These are phyloP conservation scores for Ophiostoma australiae DNA, from an alignment of 2,329 filamentous ascomycete species.

Conservation along the genomic window DNA sequence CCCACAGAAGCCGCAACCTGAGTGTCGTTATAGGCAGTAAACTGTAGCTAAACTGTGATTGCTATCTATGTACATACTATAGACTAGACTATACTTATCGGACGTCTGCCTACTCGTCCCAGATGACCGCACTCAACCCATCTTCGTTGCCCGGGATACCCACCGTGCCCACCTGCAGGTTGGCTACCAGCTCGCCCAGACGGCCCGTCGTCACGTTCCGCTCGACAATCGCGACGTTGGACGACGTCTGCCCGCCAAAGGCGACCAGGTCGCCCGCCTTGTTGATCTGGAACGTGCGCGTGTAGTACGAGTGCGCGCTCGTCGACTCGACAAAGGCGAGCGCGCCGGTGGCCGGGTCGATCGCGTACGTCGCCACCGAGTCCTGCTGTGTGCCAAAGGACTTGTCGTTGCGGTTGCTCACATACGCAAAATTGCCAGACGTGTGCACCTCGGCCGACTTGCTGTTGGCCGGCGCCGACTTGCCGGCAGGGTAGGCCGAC, in stretches of 20 bases:
- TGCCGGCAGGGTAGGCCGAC: constrained; percentile 30
- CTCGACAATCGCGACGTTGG: background rate
- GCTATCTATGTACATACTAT: background rate
- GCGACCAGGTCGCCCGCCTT: constrained; percentile 37
- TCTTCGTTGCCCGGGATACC: background rate
- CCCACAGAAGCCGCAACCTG: background rate
- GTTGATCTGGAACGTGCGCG: constrained; percentile 47
- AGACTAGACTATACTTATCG: background rate
- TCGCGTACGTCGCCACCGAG: constrained; percentile 50
- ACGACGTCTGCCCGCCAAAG: constrained; percentile 28
- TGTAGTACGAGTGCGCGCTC: constrained; percentile 46
- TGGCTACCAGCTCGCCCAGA: background rate
- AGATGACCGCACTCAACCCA: background rate
- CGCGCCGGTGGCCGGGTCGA: too few species aligned
- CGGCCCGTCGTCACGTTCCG: background rate
- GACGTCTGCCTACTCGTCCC: background rate
- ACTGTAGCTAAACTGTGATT: background rate
- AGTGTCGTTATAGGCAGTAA: background rate
- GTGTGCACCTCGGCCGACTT: constrained; percentile 54
- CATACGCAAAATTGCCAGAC: constrained; percentile 52
- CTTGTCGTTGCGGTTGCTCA: constrained; percentile 58
- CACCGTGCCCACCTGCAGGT: background rate
- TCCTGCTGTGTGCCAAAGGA: constrained; percentile 52
- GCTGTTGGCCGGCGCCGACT: constrained; percentile 41
- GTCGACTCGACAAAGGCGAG: too few species aligned